These are phyloP conservation scores for Lasiodiplodia sp. DNA, from an alignment of 2,329 filamentous ascomycete species.

Conservation along the genomic window DNA sequence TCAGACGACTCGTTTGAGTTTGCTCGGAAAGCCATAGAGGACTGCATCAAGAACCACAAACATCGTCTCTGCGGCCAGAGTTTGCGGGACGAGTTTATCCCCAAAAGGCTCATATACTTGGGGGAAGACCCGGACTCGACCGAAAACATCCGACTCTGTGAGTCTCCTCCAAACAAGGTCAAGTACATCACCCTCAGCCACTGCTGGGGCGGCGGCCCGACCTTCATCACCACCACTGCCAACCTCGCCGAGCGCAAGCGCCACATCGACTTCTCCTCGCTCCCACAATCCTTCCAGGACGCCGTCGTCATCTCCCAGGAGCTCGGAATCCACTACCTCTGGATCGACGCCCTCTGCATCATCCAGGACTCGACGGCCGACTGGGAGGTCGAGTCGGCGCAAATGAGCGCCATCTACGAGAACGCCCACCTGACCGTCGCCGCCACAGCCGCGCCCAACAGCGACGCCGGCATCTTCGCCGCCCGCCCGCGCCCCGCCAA, in stretches of 20 bases:
- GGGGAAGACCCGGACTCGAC: neutral
- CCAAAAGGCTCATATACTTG: slow-evolving; percentile 2
- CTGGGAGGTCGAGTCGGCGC: slow-evolving; percentile 21
- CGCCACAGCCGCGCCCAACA: slow-evolving; percentile 9
- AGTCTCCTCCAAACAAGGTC: neutral
- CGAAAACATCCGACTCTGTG: neutral
- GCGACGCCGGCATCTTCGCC: slow-evolving; percentile 11
- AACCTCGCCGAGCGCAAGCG: neutral
- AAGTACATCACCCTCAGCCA: slow-evolving; percentile 32
- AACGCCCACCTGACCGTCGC: slow-evolving; percentile 18
- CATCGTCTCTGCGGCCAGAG: slow-evolving; percentile 13
- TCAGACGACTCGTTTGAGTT: slow-evolving; percentile 8
- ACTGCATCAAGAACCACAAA: slow-evolving; percentile 3
- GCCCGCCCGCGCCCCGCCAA: slow-evolving; percentile 32
- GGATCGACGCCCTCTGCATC: slow-evolving; percentile 35
- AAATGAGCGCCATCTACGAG: slow-evolving; percentile 26
- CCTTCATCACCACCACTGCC: slow-evolving; percentile 7
- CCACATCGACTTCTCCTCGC: neutral
- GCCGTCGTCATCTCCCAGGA: slow-evolving; percentile 24
- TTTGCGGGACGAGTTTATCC: neutral
- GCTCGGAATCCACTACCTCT: slow-evolving; percentile 30
- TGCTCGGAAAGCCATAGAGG: neutral
- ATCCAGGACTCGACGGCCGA: slow-evolving; percentile 31
- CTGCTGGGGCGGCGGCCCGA: slow-evolving; percentile 33
- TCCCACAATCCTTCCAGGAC: slow-evolving; percentile 30